Evolutionary conservation across 768 basidiomycete genomes (phyloP), one percentile per base, ranked within the genome.

Genomic region (Leccinum fibrillosum): DNA sequence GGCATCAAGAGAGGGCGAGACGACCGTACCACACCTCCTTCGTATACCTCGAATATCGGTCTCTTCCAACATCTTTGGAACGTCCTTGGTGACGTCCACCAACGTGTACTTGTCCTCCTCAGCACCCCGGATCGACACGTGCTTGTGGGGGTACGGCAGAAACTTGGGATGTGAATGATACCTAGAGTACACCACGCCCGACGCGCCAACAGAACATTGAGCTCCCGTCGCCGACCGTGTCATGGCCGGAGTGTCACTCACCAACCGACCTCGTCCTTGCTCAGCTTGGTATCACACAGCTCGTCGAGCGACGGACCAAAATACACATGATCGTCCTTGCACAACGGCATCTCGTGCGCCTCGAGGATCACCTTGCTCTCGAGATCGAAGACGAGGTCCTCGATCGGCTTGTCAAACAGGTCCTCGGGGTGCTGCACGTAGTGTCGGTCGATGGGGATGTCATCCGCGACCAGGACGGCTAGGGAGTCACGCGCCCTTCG

Each of bases 31-130:
- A 95, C 85, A 4, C 86, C 92, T 12, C 93, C 93, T 73, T 94
- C 92, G 65, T 94, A 94, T 9, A 90, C 75, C 71, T 95, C 92
- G 62, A 94, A 96, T 55, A 93, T 95, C 93, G 26, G 92, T 77
- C 67, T 94, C 91, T 73, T 96, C 93, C 8, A 96, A 66, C 32
- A 90, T 77, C 58, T 57, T 72, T 2, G 70, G 64, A 1, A 37
- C 66, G 1, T 73, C 64, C 47, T 74, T 78, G 12, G 78, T 83
- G 42, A 90, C 67, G 62, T 92, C 86, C 11, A 94, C 78, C 17
- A 94, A 79, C 21, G 77, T 77, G 70, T 95, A 96, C 60, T 82
- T 85, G 35, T 92, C 90, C 63, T 96, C 91, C 62, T 86, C 82
- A 0, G 76, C 79, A 2, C 89, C 90, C 76, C 93, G 82, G 53